Evolutionary conservation across 2,329 filamentous ascomycete species (phyloP).

Genomic region (Sporothrix euskadiensis): DNA sequence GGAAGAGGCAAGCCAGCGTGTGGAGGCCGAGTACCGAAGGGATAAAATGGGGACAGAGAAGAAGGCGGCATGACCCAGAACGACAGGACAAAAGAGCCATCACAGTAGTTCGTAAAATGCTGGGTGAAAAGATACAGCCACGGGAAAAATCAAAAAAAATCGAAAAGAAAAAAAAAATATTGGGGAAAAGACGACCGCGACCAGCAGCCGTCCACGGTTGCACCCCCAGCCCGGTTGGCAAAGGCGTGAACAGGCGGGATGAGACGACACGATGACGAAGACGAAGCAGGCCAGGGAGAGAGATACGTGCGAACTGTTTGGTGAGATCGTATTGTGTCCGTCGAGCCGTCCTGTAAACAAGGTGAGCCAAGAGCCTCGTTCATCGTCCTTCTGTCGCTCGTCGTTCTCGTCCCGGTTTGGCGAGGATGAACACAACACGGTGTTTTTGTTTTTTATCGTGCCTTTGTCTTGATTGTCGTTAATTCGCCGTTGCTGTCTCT

Average conservation of each 20-base stretch:
- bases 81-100: not conserved
- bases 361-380: slow-evolving; percentile 8
- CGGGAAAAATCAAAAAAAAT: not conserved
- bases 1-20: not conserved
- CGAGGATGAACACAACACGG: not conserved
- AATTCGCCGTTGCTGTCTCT: not conserved
- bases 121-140: not conserved
- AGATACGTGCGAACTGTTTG: not conserved
- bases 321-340: not conserved
- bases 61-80: not conserved
- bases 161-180: no score
- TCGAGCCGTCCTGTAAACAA: not conserved
- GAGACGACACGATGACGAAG: not conserved
- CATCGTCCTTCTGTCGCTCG: not conserved
- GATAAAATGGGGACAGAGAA: not conserved
- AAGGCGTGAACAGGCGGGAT: not conserved
- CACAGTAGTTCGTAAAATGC: not conserved
- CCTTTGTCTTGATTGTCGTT: not conserved
- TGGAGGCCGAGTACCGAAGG: slow-evolving; percentile 3
- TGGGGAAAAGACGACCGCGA: slow-evolving; percentile 5
- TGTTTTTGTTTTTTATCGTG: not conserved
- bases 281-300: not conserved
- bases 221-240: slow-evolving; percentile 15
- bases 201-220: not conserved
- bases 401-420: not conserved